Evolutionary conservation across 2,329 filamentous ascomycete genomes (phyloP).

Genomic region (Aspergillus caelatus): DNA sequence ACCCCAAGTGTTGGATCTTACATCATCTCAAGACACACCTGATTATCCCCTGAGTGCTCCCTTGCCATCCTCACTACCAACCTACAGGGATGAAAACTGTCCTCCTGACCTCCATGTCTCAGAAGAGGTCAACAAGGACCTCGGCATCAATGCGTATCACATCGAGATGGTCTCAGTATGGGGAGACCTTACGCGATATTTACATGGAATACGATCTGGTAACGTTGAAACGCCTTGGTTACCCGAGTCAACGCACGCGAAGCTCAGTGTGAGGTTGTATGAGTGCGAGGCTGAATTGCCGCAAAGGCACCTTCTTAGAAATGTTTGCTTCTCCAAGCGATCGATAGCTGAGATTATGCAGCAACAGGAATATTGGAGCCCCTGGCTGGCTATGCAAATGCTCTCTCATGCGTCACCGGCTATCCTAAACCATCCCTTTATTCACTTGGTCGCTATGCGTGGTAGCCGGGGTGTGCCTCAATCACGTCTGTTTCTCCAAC

Average conservation of each 20-base stretch:
- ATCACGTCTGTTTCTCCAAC: slow-evolving; percentile 10
- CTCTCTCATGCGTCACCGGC: slow-evolving; percentile 5
- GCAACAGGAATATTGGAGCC: slow-evolving; percentile 7
- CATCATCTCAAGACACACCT: not conserved
- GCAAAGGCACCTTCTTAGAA: slow-evolving; percentile 10
- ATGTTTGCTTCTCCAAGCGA: slow-evolving; percentile 2
- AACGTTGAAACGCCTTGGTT: slow-evolving; percentile 11
- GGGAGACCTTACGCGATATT: slow-evolving; percentile 6
- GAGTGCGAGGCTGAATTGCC: slow-evolving; percentile 3
- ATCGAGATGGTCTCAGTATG: slow-evolving; percentile 8
- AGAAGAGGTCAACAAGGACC: not conserved
- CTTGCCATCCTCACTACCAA: not conserved
- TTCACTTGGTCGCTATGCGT: slow-evolving; percentile 5
- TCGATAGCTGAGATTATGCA: not conserved
- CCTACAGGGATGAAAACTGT: not conserved
- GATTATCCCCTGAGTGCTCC: slow-evolving; percentile 9
- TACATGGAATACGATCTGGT: not conserved
- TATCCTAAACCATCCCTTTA: slow-evolving; percentile 10
- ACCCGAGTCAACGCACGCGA: slow-evolving; percentile 5
- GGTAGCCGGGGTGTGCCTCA: not conserved
- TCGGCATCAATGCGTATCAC: slow-evolving; percentile 8
- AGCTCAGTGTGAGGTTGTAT: slow-evolving; percentile 1
- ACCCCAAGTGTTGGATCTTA: not conserved
- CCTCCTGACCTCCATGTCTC: not conserved
- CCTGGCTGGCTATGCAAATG: slow-evolving; percentile 10